phyloP scores from a whole-genome alignment of 2,329 filamentous ascomycete species.

The Fonsecaea multimorphosa region DNA sequence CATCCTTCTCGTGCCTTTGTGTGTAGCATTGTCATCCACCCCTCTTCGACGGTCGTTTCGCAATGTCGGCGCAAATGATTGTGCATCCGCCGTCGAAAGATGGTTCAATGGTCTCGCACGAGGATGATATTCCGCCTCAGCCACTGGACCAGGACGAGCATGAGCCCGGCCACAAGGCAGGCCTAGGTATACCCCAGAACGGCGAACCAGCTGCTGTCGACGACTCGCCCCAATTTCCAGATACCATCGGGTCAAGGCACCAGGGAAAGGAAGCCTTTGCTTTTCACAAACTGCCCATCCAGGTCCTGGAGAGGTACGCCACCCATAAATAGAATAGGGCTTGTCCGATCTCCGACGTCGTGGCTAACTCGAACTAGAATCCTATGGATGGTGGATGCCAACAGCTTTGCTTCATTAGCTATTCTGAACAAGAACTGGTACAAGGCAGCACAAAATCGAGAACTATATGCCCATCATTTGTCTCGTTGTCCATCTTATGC shows the following conservation, averaged over 20 bases:
- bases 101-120: constrained; percentile 25
- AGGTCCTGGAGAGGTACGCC: constrained; percentile 37
- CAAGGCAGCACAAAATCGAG: constrained; percentile 49
- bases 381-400: constrained; percentile 54
- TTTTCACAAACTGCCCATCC: constrained; percentile 35
- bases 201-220: constrained; percentile 16
- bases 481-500: constrained; percentile 52
- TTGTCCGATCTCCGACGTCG: constrained; percentile 2
- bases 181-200: constrained; percentile 18
- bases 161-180: constrained; percentile 21
- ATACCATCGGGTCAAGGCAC: constrained; percentile 13
- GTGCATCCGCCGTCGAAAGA: constrained; percentile 28
- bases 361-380: constrained; percentile 46
- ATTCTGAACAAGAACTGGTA: constrained; percentile 55
- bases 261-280: constrained; percentile 18
- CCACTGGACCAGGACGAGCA: constrained; percentile 28
- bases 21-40: not conserved
- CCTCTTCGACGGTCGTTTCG: constrained; percentile 10
- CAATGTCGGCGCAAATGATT: constrained; percentile 25
- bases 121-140: constrained; percentile 35
- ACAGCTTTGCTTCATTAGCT: constrained; percentile 55
- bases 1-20: constrained; percentile 13
- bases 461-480: constrained; percentile 56
- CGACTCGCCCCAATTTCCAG: constrained; percentile 13
- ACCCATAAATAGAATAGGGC: constrained; percentile 1